These are phyloP conservation scores for Hanseniaspora lachancei DNA, from an alignment of 805 yeast species.

Conservation along the genomic window DNA sequence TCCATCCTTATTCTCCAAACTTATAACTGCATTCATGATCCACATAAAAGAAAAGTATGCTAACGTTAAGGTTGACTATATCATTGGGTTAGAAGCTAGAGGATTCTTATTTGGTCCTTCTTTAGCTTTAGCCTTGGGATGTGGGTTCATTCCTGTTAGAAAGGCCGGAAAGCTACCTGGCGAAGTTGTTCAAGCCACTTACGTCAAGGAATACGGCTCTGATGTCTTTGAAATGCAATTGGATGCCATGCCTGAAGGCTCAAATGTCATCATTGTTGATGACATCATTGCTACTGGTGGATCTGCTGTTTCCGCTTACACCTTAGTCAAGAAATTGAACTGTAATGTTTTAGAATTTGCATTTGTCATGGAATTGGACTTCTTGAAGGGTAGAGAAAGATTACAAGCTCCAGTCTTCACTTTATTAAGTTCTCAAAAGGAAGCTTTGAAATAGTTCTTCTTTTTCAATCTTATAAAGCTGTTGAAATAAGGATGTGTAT, in stretches of 20 bases:
- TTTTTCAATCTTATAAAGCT: too few species aligned
- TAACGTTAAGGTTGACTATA: slow-evolving; percentile 60
- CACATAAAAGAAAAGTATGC: slow-evolving; percentile 49
- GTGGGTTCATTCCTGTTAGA: slow-evolving; percentile 91
- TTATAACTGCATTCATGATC: slow-evolving; percentile 65
- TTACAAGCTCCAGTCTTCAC: slow-evolving; percentile 82
- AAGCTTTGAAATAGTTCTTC: slow-evolving; percentile 27
- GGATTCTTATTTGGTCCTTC: slow-evolving; percentile 96
- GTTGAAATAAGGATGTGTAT: too few species aligned
- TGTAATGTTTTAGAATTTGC: slow-evolving; percentile 68
- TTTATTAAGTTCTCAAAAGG: slow-evolving; percentile 68
- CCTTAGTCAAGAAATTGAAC: slow-evolving; percentile 52
- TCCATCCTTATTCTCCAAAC: slow-evolving; percentile 67
- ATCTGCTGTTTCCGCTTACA: slow-evolving; percentile 87
- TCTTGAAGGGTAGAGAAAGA: slow-evolving; percentile 84
- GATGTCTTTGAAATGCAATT: slow-evolving; percentile 83
- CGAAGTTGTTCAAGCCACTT: slow-evolving; percentile 53
- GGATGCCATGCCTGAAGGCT: slow-evolving; percentile 64
- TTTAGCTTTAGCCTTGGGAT: slow-evolving; percentile 73
- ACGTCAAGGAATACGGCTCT: slow-evolving; percentile 81
- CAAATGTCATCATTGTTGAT: slow-evolving; percentile 78
- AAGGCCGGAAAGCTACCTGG: slow-evolving; percentile 95
- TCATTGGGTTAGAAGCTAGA: slow-evolving; percentile 91
- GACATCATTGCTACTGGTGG: slow-evolving; percentile 99
- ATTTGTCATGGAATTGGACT: slow-evolving; percentile 88